phyloP scores from a whole-genome alignment of 208 protist species.

The Porcisia hertigi region DNA sequence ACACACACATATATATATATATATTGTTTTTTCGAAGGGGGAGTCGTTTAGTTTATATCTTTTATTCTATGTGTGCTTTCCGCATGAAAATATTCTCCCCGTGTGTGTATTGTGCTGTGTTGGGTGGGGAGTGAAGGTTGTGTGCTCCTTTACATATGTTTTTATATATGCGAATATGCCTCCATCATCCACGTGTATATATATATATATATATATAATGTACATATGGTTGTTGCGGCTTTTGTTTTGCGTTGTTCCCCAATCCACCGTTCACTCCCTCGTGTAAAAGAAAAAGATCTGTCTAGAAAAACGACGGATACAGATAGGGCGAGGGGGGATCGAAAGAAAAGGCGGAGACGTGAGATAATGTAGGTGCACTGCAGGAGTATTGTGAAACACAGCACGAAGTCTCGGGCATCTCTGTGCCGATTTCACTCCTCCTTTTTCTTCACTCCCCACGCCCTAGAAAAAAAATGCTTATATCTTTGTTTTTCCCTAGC shows the following conservation, averaged over 20 bases:
- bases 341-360: background rate
- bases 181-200: background rate
- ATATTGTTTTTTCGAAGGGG: background rate
- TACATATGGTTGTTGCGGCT: background rate
- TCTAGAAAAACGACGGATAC: background rate
- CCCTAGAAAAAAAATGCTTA: no score
- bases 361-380: background rate
- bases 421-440: background rate
- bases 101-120: background rate
- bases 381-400: background rate
- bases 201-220: background rate
- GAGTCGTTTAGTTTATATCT: background rate
- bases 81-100: no score
- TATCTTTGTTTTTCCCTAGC: no score
- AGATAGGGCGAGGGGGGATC: background rate
- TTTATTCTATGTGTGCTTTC: background rate
- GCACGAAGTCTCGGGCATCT: background rate
- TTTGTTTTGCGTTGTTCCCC: background rate
- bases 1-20: background rate
- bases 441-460: no score
- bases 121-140: no score
- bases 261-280: background rate
- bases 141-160: background rate
- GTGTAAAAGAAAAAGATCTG: background rate
- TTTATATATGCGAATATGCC: background rate